These are phyloP conservation scores for Didymosphaeria variabile DNA, from an alignment of 2,329 filamentous ascomycete genomes.

Conservation along the genomic window DNA sequence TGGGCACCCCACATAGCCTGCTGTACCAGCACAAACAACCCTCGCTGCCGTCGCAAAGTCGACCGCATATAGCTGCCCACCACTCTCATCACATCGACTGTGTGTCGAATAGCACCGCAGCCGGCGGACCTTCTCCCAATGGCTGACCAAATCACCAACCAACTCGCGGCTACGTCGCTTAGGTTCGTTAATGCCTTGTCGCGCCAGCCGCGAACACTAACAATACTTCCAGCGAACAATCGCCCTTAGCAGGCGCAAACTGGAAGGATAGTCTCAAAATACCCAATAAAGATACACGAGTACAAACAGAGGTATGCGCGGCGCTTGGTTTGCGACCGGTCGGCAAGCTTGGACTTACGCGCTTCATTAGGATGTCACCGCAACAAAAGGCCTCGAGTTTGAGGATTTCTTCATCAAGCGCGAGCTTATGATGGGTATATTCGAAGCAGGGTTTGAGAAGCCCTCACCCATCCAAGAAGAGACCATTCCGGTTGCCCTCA, in stretches of 20 bases:
- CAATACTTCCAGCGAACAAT: slow-evolving; percentile 53
- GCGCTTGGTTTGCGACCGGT: slow-evolving; percentile 2
- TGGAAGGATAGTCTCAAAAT: slow-evolving; percentile 80
- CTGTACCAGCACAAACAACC: slow-evolving; percentile 28
- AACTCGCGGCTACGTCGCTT: slow-evolving; percentile 65
- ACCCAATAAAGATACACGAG: slow-evolving; percentile 77
- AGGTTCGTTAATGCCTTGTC: slow-evolving; percentile 46
- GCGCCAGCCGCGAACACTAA: slow-evolving; percentile 20
- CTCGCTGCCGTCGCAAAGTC: slow-evolving; percentile 27
- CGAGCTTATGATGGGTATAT: slow-evolving; percentile 97
- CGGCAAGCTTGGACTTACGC: slow-evolving; percentile 19
- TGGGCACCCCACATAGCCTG: slow-evolving; percentile 27
- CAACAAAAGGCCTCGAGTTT: slow-evolving; percentile 96
- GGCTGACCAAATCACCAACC: slow-evolving; percentile 62
- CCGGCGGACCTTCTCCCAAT: slow-evolving; percentile 49
- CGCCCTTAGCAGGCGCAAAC: slow-evolving; percentile 63
- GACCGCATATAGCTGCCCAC: slow-evolving; percentile 18
- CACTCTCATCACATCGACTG: slow-evolving; percentile 24
- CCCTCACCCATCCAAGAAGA: slow-evolving; percentile 99
- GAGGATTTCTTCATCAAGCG: slow-evolving; percentile 96
- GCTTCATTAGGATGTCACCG: slow-evolving; percentile 85
- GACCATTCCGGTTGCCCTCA: slow-evolving; percentile 94
- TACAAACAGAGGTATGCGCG: slow-evolving; percentile 77
- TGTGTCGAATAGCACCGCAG: slow-evolving; percentile 28
- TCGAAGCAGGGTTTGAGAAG: slow-evolving; percentile 98